Evolutionary conservation across 257 asterid species (phyloP).

Genomic region (Solanum piurae): DNA sequence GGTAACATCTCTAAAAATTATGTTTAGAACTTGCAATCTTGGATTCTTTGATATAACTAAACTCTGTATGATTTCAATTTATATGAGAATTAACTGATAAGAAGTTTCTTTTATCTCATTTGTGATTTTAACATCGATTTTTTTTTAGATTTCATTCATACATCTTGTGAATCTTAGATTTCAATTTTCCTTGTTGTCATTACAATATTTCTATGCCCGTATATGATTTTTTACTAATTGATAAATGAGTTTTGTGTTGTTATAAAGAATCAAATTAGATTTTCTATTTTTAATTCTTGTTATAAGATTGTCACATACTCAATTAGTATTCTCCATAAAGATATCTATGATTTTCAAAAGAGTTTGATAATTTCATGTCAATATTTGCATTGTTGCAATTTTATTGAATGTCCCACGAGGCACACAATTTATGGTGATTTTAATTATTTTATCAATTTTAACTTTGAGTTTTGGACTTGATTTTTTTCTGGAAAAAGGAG

Average conservation of each 20-base stretch:
- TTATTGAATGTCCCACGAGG: background rate
- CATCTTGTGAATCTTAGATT: background rate
- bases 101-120: too few species aligned
- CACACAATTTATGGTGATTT: background rate
- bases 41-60: too few species aligned
- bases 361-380: too few species aligned
- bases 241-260: background rate
- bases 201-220: background rate
- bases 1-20: background rate
- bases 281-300: background rate
- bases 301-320: too few species aligned
- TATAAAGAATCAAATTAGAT: too few species aligned
- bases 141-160: too few species aligned
- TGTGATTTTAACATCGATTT: background rate
- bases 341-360: too few species aligned
- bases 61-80: background rate
- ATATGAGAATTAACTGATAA: background rate
- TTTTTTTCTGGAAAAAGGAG: background rate
- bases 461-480: background rate
- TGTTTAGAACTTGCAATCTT: background rate
- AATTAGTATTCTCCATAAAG: background rate
- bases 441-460: background rate
- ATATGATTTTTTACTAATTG: background rate
- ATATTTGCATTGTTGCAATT: background rate
- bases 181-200: background rate